Percentiles rank a stretch among this genome's conserved stretches.
Conservation (phyloP, 768 basidiomycete genomes). For the Calocybe gangraenosa region DNA sequence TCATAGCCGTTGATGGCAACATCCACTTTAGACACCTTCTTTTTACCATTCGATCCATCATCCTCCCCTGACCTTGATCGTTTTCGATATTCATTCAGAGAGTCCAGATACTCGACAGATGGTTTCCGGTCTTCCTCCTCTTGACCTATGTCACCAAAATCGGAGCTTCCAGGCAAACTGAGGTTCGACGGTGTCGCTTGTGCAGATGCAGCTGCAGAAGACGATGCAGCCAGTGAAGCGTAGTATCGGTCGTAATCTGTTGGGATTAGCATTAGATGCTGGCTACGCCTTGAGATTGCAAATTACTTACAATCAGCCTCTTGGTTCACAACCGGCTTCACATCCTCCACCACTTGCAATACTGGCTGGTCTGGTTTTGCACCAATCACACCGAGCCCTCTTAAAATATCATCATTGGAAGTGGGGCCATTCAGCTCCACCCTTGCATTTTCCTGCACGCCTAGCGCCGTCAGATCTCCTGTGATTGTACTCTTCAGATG, state of each 20-base stretch:
- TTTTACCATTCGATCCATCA: constrained; percentile 32
- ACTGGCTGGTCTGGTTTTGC: constrained; percentile 24
- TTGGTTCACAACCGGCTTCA: constrained; percentile 35
- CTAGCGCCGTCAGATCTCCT: constrained; percentile 85
- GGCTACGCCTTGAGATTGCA: neutral
- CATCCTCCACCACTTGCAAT: constrained; percentile 19
- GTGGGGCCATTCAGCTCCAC: constrained; percentile 31
- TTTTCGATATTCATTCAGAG: constrained; percentile 69
- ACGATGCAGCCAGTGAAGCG: constrained; percentile 65
- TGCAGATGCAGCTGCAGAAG: constrained; percentile 48
- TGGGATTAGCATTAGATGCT: neutral
- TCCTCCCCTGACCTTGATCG: constrained; percentile 67
- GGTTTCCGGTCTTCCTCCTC: constrained; percentile 73
- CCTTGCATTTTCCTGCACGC: constrained; percentile 68
- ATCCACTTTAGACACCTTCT: constrained; percentile 40
- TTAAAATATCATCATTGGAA: constrained; percentile 71
- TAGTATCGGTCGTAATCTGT: constrained; percentile 82
- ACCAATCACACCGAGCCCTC: constrained; percentile 59
- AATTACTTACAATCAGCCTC: constrained; percentile 61
- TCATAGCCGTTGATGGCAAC: constrained; percentile 20
- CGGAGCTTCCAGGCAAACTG: constrained; percentile 39
- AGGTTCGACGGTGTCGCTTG: constrained; percentile 58
- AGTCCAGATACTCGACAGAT: constrained; percentile 60
- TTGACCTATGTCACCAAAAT: constrained; percentile 46
- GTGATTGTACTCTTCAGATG: constrained; percentile 95